Conservation (phyloP, 2,329 filamentous ascomycete genomes). For the Penicillium freii region DNA sequence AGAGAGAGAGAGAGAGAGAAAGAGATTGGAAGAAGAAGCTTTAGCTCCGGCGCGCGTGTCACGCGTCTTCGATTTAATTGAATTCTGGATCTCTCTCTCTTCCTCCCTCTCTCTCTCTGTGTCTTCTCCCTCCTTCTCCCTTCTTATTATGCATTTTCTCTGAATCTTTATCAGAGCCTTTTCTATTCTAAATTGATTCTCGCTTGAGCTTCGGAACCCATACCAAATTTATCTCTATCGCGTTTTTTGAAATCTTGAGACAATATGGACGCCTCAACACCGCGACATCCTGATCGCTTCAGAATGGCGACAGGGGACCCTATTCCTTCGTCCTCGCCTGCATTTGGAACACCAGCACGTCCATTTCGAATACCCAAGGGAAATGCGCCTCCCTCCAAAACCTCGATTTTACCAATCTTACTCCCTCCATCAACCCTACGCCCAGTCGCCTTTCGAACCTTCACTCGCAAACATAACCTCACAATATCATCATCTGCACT, state of each 20-base stretch:
- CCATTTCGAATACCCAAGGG: slow-evolving; percentile 56
- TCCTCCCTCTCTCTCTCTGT: background rate
- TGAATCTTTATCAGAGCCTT: background rate
- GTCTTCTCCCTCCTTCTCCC: background rate
- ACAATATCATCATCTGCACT: slow-evolving; percentile 86
- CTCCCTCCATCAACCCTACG: slow-evolving; percentile 83
- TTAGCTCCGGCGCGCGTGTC: slow-evolving; percentile 6
- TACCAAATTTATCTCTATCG: background rate
- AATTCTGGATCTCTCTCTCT: slow-evolving; percentile 1
- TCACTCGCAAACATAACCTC: slow-evolving; percentile 96
- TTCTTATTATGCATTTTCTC: background rate
- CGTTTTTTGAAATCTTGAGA: background rate
- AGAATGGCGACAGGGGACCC: slow-evolving; percentile 46
- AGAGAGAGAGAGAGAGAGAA: background rate
- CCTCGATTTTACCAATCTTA: slow-evolving; percentile 78
- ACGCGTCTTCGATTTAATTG: slow-evolving; percentile 11
- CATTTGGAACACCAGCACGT: slow-evolving; percentile 82
- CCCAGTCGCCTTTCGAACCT: slow-evolving; percentile 88
- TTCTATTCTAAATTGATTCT: background rate
- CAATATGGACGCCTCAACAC: slow-evolving; percentile 25
- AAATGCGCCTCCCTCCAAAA: slow-evolving; percentile 51
- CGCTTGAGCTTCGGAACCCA: background rate
- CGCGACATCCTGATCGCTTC: slow-evolving; percentile 25
- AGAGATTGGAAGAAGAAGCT: background rate
- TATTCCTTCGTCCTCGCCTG: slow-evolving; percentile 84